Base-by-base conservation (phyloP, 2,329 filamentous ascomycete genomes). In the Drechmeria coniospora region DNA sequence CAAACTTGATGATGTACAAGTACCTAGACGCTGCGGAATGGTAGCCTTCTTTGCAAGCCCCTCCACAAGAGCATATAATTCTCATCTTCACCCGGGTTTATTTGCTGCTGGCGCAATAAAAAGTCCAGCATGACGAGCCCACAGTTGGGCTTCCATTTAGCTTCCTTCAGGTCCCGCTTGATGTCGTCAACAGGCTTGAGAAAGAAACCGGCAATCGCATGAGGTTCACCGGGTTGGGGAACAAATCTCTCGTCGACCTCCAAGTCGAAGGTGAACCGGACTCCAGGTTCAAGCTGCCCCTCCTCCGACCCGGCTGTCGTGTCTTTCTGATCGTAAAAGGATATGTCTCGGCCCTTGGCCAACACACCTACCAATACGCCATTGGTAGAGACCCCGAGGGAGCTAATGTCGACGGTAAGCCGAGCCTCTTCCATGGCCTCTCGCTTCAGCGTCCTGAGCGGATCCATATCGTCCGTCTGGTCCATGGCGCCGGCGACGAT, bases 61-160 rank as follows among this genome's bases (percentile, higher is more conserved):
- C 31, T 24, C n/a, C 26, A 29, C 20, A 52, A 37, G 3, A 35
- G 25, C 2, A 30, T 30, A 12, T 41, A 42, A 5, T 36, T 33
- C 14, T 33, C 36, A 21, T 47, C 43, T 4, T 47, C 41, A 2
- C 30, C 32, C 6, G 35, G 36, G 8, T 26, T 36, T 22, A 52
- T 32, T 19, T 44, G 40, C 4, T 41, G 38, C 30, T 46, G 45
- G 12, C 49, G 45, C 9, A 49, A 31, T 21, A 56, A 31, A 27
- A 54, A 56, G 24, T 53, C 49, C 15, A 56, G 36, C 46, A 53
- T 54, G n/a, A 53, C 50, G 5, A 55, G 35, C n/a, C 43, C 52
- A 25, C 49, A 53, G 28, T 53, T 54, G n/a, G 51, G 50, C 38
- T 56, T 56, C 52, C 52, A 56, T 16, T 30, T 29, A 7, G 35